Conservation (phyloP, 164 flowering plant genomes). For the Buxus sempervirens region DNA sequence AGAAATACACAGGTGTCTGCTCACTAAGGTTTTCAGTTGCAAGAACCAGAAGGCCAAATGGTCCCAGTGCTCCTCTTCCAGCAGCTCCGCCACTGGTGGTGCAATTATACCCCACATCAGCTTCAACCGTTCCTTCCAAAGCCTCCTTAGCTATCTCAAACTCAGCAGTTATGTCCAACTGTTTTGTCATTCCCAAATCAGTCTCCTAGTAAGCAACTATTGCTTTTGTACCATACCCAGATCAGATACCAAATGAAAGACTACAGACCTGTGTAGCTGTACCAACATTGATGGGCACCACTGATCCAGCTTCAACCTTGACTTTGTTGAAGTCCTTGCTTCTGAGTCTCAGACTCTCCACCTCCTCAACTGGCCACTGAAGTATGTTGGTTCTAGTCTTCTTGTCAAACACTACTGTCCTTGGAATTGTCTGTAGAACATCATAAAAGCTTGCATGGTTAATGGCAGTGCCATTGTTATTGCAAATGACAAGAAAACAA, state of each 20-base stretch:
- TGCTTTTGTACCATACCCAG: neutral
- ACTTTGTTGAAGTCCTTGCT: conserved; percentile 31
- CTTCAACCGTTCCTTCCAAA: conserved; percentile 30
- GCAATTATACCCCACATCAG: conserved; percentile 49
- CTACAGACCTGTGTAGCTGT: conserved; percentile 43
- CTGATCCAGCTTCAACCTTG: conserved; percentile 46
- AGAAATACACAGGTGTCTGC: conserved; percentile 81
- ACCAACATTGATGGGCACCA: conserved; percentile 48
- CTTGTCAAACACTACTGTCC: conserved; percentile 52
- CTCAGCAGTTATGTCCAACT: conserved; percentile 75
- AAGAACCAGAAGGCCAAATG: conserved; percentile 78
- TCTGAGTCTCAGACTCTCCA: conserved; percentile 55
- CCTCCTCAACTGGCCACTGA: conserved; percentile 84
- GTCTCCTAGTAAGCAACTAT: neutral
- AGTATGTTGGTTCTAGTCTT: conserved; percentile 61
- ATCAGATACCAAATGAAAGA: neutral
- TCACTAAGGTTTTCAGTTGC: conserved; percentile 51
- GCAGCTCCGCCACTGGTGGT: conserved; percentile 53
- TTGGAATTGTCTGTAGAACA: conserved; percentile 58
- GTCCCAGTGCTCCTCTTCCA: conserved; percentile 66
- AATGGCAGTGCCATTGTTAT: neutral
- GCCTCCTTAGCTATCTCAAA: conserved; percentile 52
- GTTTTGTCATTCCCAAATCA: conserved; percentile 7
- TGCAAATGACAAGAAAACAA: neutral
- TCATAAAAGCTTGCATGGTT: neutral